phyloP scores from a whole-genome alignment of 169 alveolate species.

The Eimeria brunetti region DNA sequence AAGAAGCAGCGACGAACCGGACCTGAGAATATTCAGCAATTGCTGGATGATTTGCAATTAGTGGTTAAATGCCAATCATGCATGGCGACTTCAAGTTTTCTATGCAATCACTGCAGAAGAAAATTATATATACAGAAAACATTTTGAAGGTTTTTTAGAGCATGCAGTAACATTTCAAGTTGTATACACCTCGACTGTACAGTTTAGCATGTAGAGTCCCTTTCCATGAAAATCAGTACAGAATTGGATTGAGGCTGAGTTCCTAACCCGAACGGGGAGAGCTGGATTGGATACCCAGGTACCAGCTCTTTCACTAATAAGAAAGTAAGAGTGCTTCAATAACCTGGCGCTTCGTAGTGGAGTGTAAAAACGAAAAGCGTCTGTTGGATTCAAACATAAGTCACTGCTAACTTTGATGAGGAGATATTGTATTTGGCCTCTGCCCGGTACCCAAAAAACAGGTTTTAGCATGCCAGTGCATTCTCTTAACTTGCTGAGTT shows the following conservation, averaged over 20 bases:
- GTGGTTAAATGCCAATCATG: no score
- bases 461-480: background rate
- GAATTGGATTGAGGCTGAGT: slow-evolving; percentile 27
- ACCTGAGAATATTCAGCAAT: no score
- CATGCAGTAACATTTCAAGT: background rate
- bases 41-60: no score
- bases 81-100: no score
- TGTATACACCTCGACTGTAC: background rate
- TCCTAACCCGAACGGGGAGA: slow-evolving; percentile 1
- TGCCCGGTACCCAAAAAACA: slow-evolving; percentile 23
- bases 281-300: background rate
- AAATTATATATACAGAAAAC: no score
- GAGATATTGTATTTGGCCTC: background rate
- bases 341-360: background rate
- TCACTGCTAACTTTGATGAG: slow-evolving; percentile 12
- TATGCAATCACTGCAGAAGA: no score
- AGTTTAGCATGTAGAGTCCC: background rate
- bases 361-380: slow-evolving; percentile 3
- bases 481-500: slow-evolving; percentile 32
- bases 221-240: slow-evolving; percentile 5
- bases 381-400: slow-evolving; percentile 29
- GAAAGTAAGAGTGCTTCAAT: background rate
- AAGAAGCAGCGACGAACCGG: no score
- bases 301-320: background rate
- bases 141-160: no score